Evolutionary conservation across 2,329 filamentous ascomycete species (phyloP).

Genomic region (Exophiala bonariae): DNA sequence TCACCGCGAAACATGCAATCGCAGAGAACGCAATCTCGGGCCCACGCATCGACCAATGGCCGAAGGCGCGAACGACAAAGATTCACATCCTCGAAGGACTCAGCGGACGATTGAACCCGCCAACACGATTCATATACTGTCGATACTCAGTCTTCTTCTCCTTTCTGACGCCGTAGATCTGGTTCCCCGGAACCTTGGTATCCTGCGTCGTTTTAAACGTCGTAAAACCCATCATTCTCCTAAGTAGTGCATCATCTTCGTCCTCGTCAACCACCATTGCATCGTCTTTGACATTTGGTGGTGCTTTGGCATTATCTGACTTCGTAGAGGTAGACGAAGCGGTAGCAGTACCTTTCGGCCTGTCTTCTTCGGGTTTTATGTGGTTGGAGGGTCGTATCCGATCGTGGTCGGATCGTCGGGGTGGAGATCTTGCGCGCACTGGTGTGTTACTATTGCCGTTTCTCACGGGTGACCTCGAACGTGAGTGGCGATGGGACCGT

Average conservation of each 20-base stretch:
- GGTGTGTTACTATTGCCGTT: constrained; percentile 38
- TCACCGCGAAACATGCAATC: too few species aligned
- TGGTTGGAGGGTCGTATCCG: constrained; percentile 27
- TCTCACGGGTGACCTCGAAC: constrained; percentile 32
- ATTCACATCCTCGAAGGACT: constrained; percentile 41
- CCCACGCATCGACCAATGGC: too few species aligned
- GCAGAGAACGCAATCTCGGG: too few species aligned
- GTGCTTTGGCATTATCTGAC: constrained; percentile 23
- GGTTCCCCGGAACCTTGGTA: constrained; percentile 84
- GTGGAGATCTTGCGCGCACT: constrained; percentile 38
- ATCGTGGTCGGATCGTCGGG: constrained; percentile 29
- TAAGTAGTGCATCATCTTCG: constrained; percentile 69
- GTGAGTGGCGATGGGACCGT: constrained; percentile 29
- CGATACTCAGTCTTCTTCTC: constrained; percentile 94
- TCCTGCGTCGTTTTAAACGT: constrained; percentile 84
- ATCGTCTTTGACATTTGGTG: constrained; percentile 22
- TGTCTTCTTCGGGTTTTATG: constrained; percentile 34
- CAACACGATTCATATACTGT: constrained; percentile 78
- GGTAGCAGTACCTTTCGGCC: constrained; percentile 25
- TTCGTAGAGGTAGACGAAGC: too few species aligned
- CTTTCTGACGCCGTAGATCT: constrained; percentile 78
- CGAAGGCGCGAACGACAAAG: too few species aligned
- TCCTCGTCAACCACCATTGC: constrained; percentile 48
- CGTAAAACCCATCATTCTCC: constrained; percentile 85
- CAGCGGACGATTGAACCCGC: constrained; percentile 52